These are phyloP conservation scores for Calonectria crousiana DNA, from an alignment of 2,329 filamentous ascomycete genomes.

Conservation along the genomic window DNA sequence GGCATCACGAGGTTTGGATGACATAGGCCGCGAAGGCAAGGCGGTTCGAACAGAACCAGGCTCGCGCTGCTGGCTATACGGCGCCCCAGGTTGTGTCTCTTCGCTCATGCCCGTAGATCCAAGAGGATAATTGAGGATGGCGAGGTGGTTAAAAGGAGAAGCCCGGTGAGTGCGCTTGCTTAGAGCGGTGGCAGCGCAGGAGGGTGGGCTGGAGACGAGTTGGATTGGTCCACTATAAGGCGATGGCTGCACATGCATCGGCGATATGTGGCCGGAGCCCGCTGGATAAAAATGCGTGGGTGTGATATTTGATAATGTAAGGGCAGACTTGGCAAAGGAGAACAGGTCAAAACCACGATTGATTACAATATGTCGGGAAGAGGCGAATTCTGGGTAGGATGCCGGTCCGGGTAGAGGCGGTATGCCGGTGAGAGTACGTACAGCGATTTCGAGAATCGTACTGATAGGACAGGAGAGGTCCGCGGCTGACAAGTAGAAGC, in stretches of 20 bases:
- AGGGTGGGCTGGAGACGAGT: conserved; percentile 24
- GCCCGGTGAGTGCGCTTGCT: conserved; percentile 11
- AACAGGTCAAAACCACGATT: conserved; percentile 34
- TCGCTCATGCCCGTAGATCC: conserved; percentile 48
- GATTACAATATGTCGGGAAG: conserved; percentile 33
- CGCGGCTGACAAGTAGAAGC: conserved; percentile 18
- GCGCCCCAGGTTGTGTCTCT: conserved; percentile 39
- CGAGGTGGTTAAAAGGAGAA: conserved; percentile 13
- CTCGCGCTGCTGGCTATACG: conserved; percentile 48
- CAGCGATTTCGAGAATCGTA: conserved; percentile 16
- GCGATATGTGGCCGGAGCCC: conserved; percentile 21
- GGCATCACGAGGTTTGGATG: conserved; percentile 46
- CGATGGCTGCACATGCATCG: conserved; percentile 37
- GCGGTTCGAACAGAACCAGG: conserved; percentile 49
- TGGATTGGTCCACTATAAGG: conserved; percentile 33
- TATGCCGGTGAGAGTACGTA: conserved; percentile 21
- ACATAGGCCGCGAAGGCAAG: conserved; percentile 53
- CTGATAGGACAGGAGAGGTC: conserved; percentile 24
- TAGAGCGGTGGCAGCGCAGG: conserved; percentile 3
- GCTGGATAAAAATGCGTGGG: conserved; percentile 12
- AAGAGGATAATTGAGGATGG: conserved; percentile 18
- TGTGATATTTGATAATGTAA: conserved; percentile 25
- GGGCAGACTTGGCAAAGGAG: conserved; percentile 26
- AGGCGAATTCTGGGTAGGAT: conserved; percentile 41
- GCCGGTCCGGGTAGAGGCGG: conserved; percentile 39